phyloP scores from a whole-genome alignment of 2,329 filamentous ascomycete genomes.

The Xylaria sp. region DNA sequence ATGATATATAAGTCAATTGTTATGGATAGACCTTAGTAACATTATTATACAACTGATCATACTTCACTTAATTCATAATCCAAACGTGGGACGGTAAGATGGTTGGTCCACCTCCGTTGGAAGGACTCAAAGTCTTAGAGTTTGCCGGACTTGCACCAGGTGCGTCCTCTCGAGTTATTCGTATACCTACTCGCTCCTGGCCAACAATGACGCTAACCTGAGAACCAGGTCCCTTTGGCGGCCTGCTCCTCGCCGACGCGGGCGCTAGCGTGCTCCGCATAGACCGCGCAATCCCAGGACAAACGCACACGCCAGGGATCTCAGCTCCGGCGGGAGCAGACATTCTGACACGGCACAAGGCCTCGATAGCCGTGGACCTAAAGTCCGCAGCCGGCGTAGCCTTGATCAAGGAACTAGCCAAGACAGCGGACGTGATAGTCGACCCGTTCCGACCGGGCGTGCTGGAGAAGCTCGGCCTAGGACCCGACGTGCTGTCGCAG shows the following conservation, averaged over 20 bases:
- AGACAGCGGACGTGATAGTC: slow-evolving; percentile 79
- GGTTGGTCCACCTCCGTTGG: slow-evolving; percentile 55
- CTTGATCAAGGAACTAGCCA: slow-evolving; percentile 73
- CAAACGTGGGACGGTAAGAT: slow-evolving; percentile 45
- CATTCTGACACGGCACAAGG: slow-evolving; percentile 81
- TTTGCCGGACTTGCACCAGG: slow-evolving; percentile 72
- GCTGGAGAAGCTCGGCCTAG: slow-evolving; percentile 83
- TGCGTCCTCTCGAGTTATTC: slow-evolving; percentile 44
- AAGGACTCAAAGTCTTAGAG: slow-evolving; percentile 67
- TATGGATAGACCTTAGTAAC: neutral
- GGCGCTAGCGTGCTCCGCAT: slow-evolving; percentile 89
- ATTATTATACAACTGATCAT: neutral
- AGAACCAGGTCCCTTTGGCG: slow-evolving; percentile 80
- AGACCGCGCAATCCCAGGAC: slow-evolving; percentile 69
- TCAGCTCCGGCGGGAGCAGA: slow-evolving; percentile 65
- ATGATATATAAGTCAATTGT: neutral
- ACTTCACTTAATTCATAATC: neutral
- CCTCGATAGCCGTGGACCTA: slow-evolving; percentile 81
- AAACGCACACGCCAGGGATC: slow-evolving; percentile 52
- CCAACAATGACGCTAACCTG: neutral
- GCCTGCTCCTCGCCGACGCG: slow-evolving; percentile 87
- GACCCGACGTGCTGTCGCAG: slow-evolving; percentile 72
- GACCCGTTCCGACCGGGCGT: slow-evolving; percentile 94
- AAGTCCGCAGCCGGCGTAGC: slow-evolving; percentile 72
- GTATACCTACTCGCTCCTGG: neutral